phyloP scores from a whole-genome alignment of 2,329 filamentous ascomycete genomes.

The Phyllosticta capitalensis region DNA sequence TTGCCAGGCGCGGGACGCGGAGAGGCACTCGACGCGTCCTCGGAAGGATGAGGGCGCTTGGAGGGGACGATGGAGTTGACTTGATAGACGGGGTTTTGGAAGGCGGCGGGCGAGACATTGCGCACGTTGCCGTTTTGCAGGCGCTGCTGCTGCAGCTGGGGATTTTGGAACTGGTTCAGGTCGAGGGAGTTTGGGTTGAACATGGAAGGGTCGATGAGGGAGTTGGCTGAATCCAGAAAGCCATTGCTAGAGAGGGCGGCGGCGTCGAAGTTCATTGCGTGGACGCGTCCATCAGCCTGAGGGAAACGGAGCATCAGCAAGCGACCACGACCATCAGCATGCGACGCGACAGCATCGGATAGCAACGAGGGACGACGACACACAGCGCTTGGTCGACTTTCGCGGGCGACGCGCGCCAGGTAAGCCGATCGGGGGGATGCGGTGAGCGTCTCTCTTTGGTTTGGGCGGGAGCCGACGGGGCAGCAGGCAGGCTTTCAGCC shows the following conservation, averaged over 20 bases:
- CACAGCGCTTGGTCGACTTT: slow-evolving; percentile 3
- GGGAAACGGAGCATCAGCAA: slow-evolving; percentile 7
- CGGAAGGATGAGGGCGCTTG: slow-evolving; percentile 71
- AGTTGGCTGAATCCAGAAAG: slow-evolving; percentile 14
- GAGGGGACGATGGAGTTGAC: slow-evolving; percentile 81
- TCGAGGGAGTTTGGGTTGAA: slow-evolving; percentile 33
- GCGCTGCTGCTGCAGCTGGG: slow-evolving; percentile 31
- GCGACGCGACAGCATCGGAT: slow-evolving; percentile 2
- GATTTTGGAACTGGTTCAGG: slow-evolving; percentile 41
- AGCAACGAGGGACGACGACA: slow-evolving; percentile 2
- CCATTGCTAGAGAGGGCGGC: slow-evolving; percentile 14
- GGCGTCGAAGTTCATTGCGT: slow-evolving; percentile 13
- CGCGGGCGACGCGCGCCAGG: slow-evolving; percentile 6
- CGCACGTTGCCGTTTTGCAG: slow-evolving; percentile 80
- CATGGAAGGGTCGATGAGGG: slow-evolving; percentile 30
- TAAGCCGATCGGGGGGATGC: slow-evolving; percentile 11
- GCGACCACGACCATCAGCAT: slow-evolving; percentile 9
- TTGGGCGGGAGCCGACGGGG: neutral
- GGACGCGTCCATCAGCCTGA: slow-evolving; percentile 11
- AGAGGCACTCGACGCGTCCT: slow-evolving; percentile 77
- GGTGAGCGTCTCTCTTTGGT: slow-evolving; percentile 8
- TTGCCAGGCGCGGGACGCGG: slow-evolving; percentile 52
- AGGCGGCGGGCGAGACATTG: slow-evolving; percentile 48
- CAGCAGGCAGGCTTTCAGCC: neutral
- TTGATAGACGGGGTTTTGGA: slow-evolving; percentile 69